A percentile compares a stretch with the other conserved stretches of the same genome.
phyloP scores from a whole-genome alignment of 192 early-diverging fungal genomes.

The Dimargaris cristalligena region DNA sequence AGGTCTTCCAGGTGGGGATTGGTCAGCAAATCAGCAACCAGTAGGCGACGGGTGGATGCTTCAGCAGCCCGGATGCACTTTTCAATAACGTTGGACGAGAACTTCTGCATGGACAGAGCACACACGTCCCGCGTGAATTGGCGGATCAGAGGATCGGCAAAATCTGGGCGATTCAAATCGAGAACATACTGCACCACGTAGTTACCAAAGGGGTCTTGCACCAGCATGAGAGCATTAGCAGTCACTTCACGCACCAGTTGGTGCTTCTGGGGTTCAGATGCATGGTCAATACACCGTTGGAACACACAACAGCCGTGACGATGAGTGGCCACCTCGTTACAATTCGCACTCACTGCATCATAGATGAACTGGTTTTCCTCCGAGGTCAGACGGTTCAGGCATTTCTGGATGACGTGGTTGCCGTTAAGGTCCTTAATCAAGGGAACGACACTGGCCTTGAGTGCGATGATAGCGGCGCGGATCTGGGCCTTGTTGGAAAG shows the following conservation, averaged over 20 bases:
- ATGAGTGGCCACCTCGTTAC: constrained; percentile 75
- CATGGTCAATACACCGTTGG: constrained; percentile 81
- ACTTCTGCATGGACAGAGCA: constrained; percentile 71
- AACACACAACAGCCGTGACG: constrained; percentile 82
- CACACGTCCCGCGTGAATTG: constrained; percentile 63
- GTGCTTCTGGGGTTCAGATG: constrained; percentile 44
- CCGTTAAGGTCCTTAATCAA: constrained; percentile 83
- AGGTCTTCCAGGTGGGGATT: constrained; percentile 58
- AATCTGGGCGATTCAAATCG: constrained; percentile 50
- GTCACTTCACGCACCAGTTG: constrained; percentile 68
- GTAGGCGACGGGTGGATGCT: constrained; percentile 39
- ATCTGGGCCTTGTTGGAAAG: constrained; percentile 44
- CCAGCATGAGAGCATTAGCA: constrained; percentile 49
- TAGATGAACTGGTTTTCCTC: constrained; percentile 81
- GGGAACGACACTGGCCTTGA: constrained; percentile 53
- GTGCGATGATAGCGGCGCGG: constrained; percentile 41
- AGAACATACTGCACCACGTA: constrained; percentile 88
- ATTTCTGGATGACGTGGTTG: constrained; percentile 89
- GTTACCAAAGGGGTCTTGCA: constrained; percentile 83
- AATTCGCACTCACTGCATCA: constrained; percentile 57
- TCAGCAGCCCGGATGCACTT: constrained; percentile 78
- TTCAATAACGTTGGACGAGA: constrained; percentile 84
- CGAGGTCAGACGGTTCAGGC: constrained; percentile 49
- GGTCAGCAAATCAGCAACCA: constrained; percentile 64
- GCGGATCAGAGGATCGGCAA: constrained; percentile 49